These are phyloP conservation scores for Rubus parviflorus DNA, from an alignment of 306 rosid genomes.

Conservation along the genomic window DNA sequence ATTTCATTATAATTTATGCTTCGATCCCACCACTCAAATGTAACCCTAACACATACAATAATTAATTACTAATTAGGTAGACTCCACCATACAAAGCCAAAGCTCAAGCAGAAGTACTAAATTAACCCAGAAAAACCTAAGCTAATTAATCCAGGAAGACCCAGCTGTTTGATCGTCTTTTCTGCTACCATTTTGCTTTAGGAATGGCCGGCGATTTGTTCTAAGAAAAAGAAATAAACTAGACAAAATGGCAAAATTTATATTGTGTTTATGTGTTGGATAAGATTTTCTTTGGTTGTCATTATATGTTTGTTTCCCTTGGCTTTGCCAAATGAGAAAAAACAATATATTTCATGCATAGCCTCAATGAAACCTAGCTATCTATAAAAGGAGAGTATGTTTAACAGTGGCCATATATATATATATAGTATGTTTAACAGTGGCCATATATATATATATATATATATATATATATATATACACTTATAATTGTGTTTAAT, in stretches of 20 bases:
- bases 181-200: neutral
- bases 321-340: neutral
- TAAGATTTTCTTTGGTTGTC: neutral
- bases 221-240: neutral
- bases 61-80: neutral
- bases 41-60: neutral
- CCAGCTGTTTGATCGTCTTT: neutral
- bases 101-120: neutral
- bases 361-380: neutral
- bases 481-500: neutral
- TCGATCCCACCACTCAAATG: neutral
- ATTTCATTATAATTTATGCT: neutral
- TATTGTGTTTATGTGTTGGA: neutral
- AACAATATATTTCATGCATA: neutral
- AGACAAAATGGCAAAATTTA: neutral
- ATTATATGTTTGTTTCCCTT: neutral
- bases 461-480: too few species aligned
- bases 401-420: neutral
- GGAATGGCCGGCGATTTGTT: neutral
- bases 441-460: too few species aligned
- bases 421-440: too few species aligned
- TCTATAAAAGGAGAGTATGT: neutral
- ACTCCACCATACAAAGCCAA: neutral
- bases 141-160: neutral
- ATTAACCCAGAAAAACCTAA: neutral